A percentile compares a stretch with the other conserved stretches of the same genome.
phyloP scores from a whole-genome alignment of 2,329 filamentous ascomycete genomes.

The Trichophyton simii region DNA sequence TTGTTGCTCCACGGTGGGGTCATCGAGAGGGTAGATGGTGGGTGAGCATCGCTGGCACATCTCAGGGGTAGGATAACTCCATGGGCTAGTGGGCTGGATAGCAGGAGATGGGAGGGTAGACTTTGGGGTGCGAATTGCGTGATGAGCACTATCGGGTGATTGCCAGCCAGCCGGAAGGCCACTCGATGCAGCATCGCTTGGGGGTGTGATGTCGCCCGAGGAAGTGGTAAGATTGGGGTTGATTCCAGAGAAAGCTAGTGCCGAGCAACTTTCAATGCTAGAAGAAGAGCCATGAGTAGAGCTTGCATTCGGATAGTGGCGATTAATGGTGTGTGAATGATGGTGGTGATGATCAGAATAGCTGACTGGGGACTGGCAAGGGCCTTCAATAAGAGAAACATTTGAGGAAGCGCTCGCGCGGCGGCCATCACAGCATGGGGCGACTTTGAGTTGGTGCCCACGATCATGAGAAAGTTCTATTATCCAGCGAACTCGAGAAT shows the following conservation, averaged over 20 bases:
- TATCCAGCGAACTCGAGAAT: background rate
- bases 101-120: constrained; percentile 2
- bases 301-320: background rate
- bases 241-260: background rate
- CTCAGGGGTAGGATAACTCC: constrained; percentile 1
- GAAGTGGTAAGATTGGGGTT: background rate
- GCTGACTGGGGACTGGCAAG: background rate
- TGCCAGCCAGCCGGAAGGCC: background rate
- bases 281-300: background rate
- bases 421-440: background rate
- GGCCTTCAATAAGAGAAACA: background rate
- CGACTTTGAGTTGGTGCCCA: background rate
- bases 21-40: constrained; percentile 1
- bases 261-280: background rate
- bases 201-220: background rate
- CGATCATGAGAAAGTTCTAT: background rate
- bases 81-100: constrained; percentile 3
- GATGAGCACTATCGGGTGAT: constrained; percentile 1
- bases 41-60: background rate
- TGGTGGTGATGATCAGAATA: background rate
- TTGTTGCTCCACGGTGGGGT: background rate
- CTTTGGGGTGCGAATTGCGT: background rate
- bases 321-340: background rate
- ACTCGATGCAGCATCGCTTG: background rate
- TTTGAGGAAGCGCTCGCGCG: background rate